Evolutionary conservation across 768 basidiomycete genomes (phyloP), one percentile per base, ranked within the genome.

Genomic region (Termitomyces sp.): DNA sequence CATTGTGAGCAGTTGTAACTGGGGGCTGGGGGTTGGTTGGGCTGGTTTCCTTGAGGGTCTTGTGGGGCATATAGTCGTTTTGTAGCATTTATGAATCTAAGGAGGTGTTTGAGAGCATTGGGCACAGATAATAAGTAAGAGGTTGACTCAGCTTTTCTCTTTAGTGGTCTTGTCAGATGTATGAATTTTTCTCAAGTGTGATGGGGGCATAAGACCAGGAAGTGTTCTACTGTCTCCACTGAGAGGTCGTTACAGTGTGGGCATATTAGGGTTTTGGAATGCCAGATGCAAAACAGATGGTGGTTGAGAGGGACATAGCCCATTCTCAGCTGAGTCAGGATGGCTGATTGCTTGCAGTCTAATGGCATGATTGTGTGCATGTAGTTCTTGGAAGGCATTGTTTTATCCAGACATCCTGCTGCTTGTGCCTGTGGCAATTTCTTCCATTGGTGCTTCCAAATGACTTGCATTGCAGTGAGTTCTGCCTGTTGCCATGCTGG

Each of bases 381-480:
- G 9, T 40, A 40, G 10, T 4, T 15, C 14, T 40, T 40, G 14
- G 40, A 40, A 12, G 40, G 40, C 11, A 40, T 40, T 40, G 40
- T 40, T 15, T 40, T 40, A 40, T 40, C 14, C 9, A 40, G 40
- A 40, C 40, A 40, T 40, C 40, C 14, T 40, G 40, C 40, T 40
- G 40, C 40, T 40, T 12, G 11, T 40, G 9, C 40, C 14, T 12
- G 9, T 40, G 40, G 40, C 40, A 40, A 40, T 40, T 40, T 40
- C 9, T 61, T 57, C 63, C 65, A 67, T 20, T 51, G 50, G 20
- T 49, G 20, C 14, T 50, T 61, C 64, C 54, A 65, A 0, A 2
- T 42, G 45, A 40, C 25, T 2, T 47, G 36, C 2, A 60, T 51
- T 8, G 32, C 45, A 12, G 42, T 38, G 9, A 55, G 49, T 4